Base-by-base conservation (phyloP, 2,329 filamentous ascomycete genomes). In the Arachnopeziza araneosa region DNA sequence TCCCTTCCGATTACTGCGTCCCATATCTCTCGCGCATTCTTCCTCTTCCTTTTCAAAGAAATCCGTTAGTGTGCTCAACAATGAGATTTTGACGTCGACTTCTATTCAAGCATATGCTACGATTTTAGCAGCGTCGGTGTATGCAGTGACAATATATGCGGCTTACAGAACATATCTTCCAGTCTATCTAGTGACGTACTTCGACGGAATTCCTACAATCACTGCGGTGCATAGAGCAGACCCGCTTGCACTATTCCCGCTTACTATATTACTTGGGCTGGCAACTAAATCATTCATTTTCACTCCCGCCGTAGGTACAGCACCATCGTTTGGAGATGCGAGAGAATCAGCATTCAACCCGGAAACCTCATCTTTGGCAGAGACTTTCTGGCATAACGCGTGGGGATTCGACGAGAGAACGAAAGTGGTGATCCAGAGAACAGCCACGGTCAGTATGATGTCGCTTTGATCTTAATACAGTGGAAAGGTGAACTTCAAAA, bases 271-370 rank as follows among this genome's bases (percentile, higher is more conserved):
- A 1, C 79, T 90, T 21, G 93, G 92, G 2, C 78, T 85, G 63
- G 89, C 90, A 0, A 86, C 88, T 4, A 85, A 85, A 63, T 82
- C 83, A 52, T 93, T 96, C 72, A 84, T 97, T 66, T 96, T 96
- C 73, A 83, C 84, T 49, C 86, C 88, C 1, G 82, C 84, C 23
- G 82, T 84, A 21, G 80, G 78, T 17, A 56, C 63, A 63, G 74
- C 74, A 10, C 79, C 79, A 55, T 78, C 79, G 5, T 79, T 82
- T 0, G 81, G 79, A 63, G 79, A 85, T 63, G 79, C 79, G 57
- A 75, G 79, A 65, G 74, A 77, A 23, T 72, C 73, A 32, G 72
- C 77, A 24, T 91, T 91, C 69, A 79, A 91, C 66, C 83, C 88
- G 0, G 81, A 78, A 24, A 82, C 78, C 19, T 87, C 89, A 1